Evolutionary conservation across 1,284 basidiomycete genomes (phyloP), one percentile per base, ranked within the genome.

Genomic region (Cutaneotrichosporon mucoides): DNA sequence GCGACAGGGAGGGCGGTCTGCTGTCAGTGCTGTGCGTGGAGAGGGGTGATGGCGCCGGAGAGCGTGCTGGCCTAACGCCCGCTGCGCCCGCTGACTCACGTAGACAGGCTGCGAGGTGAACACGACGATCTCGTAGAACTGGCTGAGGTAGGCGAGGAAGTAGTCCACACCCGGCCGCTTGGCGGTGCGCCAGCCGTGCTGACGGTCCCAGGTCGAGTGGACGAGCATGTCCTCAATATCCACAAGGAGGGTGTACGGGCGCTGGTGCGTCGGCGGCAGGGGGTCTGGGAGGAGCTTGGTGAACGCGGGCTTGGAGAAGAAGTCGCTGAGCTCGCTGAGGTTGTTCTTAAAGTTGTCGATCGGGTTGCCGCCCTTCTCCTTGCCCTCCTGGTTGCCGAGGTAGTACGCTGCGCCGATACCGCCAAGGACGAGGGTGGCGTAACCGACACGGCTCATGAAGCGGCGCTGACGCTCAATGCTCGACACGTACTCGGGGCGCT

Each of bases 101-200:
- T 95, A 98, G 68, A 85, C 83, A 55, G 91, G 86, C 79, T 97
- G 92, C 8, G 87, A 84, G 11, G 94, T 97, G 81, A 98, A 99
- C 57, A 99, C 82, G 24, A 99, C 94, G 63, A 99, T 85, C 79
- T 99, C 95, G 77, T 96, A 99, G 55, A 98, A 86, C 77, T 96
- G 90, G 45, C 96, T 95, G 95, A 99, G 99, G 76, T 63, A 88
- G 77, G 90, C 89, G 79, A 99, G 81, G 79, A 99, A 99, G 73
- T 88, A 88, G 79, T 87, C 96, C 8, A 95, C 88, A 3, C 96
- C 96, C 1, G 95, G 95, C 54, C 96, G 86, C 78, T 94, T 94
- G 41, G 90, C 91, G 3, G 90, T 93, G 66, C 89, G 82, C 91
- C 91, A 94, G 38, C 91, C 91, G 68, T 89, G 81, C 80, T 88